phyloP scores from a whole-genome alignment of 2,329 filamentous ascomycete genomes.

The Arachnomyces sp. region DNA sequence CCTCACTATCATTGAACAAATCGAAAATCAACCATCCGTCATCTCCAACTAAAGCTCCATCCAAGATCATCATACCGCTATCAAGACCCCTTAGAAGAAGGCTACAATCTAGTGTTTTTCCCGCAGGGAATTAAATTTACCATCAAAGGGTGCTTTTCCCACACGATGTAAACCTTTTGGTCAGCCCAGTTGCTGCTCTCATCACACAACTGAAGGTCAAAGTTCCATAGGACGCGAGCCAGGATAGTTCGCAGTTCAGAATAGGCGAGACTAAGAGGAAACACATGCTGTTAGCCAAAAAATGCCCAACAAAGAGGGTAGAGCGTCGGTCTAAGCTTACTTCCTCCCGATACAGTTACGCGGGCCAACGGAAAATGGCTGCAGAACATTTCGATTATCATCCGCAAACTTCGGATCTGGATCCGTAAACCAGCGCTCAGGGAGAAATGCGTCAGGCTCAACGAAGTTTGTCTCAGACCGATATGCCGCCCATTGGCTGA shows the following conservation, averaged over 20 bases:
- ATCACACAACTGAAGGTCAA: conserved; percentile 17
- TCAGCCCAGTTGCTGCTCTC: conserved; percentile 32
- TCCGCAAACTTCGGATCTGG: conserved; percentile 21
- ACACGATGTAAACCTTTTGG: conserved; percentile 34
- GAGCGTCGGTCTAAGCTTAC: conserved; percentile 18
- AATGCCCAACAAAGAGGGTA: neutral
- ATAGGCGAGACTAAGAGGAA: conserved; percentile 6
- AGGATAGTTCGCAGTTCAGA: conserved; percentile 8
- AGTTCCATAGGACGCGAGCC: conserved; percentile 9
- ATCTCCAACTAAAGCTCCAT: too few species aligned
- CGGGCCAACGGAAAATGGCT: conserved; percentile 28
- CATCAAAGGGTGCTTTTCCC: conserved; percentile 34
- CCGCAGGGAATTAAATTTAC: conserved; percentile 22
- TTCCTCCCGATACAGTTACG: conserved; percentile 31
- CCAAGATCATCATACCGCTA: too few species aligned
- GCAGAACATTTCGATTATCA: conserved; percentile 20
- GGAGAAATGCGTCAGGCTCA: conserved; percentile 18
- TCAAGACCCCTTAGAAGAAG: too few species aligned
- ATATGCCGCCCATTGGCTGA: conserved; percentile 25
- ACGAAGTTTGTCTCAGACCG: conserved; percentile 23
- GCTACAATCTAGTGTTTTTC: too few species aligned
- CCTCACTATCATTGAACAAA: too few species aligned
- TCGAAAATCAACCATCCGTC: too few species aligned
- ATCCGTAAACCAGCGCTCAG: conserved; percentile 33
- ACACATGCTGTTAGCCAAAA: too few species aligned